Evolutionary conservation across 2,329 filamentous ascomycete genomes (phyloP), one percentile per base, ranked within the genome.

Genomic region (Lachnellula suecica): DNA sequence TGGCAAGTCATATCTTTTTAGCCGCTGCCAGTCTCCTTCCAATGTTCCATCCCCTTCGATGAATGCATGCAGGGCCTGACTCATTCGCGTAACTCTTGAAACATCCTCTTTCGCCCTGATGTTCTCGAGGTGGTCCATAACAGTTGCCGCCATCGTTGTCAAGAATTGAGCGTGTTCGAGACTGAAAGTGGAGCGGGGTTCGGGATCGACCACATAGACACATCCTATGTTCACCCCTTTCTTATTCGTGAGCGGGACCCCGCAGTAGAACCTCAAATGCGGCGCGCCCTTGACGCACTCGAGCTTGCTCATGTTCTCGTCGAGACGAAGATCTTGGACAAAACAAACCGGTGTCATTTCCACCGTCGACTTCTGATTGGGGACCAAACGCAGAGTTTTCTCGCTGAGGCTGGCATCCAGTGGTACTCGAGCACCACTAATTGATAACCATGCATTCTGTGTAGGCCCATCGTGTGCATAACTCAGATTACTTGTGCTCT

Each of bases 91-190:
- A 37, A 72, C 79, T 58, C 73, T 75, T 57, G 71, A 75, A 58
- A 75, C 77, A 57, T 76, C 79, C 53, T 75, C 78, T 50, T 68
- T 75, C 53, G 70, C 77, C 59, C 75, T 73, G 44, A 71, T 79
- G 71, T 73, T 79, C 68, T 83, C 82, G 8, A 88, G 64, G 53
- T 87, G 83, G 34, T 82, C 76, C 70, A 84, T 82, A 3, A 83
- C 72, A 2, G 81, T 77, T 24, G 70, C 71, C 1, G 78, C 71
- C 66, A 86, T 73, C 24, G 80, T 79, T 40, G 78, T 76, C 63
- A 88, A 70, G 44, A 82, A 83, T n/a, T 74, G 71, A 2, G 77
- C 57, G 49, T 83, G 76, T 13, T 73, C 72, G 0, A 68, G 57
- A 11, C 71, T 70, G 10, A 88, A 62, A 0, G 78, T 79, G 38